phyloP scores from a whole-genome alignment of 192 early-diverging fungal species.

The Mortierella hygrophila region DNA sequence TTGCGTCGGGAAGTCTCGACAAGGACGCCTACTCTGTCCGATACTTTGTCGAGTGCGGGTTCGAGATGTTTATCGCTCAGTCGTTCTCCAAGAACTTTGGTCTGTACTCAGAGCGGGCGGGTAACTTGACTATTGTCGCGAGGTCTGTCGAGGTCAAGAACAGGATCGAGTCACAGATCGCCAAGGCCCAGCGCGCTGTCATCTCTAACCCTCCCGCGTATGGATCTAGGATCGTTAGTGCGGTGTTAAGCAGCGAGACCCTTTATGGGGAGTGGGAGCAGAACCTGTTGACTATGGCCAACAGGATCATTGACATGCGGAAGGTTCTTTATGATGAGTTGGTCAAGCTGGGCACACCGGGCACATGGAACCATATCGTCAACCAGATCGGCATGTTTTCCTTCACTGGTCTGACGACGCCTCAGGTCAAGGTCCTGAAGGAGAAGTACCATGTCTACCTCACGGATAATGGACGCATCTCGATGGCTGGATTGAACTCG shows the following conservation, averaged over 20 bases:
- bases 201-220: conserved; percentile 93
- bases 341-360: conserved; percentile 84
- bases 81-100: conserved; percentile 99
- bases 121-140: conserved; percentile 84
- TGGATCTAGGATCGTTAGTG: conserved; percentile 89
- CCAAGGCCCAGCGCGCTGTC: conserved; percentile 85
- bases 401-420: conserved; percentile 86
- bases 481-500: conserved; percentile 94
- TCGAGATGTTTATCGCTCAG: conserved; percentile 92
- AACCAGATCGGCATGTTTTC: conserved; percentile 99
- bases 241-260: conserved; percentile 81
- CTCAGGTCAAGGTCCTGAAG: conserved; percentile 84
- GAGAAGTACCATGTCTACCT: conserved; percentile 95
- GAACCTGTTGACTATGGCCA: conserved; percentile 85
- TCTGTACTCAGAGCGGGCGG: conserved; percentile 91
- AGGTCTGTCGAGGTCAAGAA: conserved; percentile 60
- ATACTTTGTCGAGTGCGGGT: conserved; percentile 91
- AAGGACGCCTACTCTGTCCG: conserved; percentile 93
- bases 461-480: conserved; percentile 95
- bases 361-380: conserved; percentile 94
- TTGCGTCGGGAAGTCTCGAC: conserved; percentile 92
- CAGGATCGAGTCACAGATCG: conserved; percentile 84
- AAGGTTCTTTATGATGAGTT: conserved; percentile 73
- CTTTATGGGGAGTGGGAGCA: conserved; percentile 89
- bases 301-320: conserved; percentile 93